Evolutionary conservation across 2,329 filamentous ascomycete genomes (phyloP), one percentile per base, ranked within the genome.

Genomic region (Shiraia bambusicola): DNA sequence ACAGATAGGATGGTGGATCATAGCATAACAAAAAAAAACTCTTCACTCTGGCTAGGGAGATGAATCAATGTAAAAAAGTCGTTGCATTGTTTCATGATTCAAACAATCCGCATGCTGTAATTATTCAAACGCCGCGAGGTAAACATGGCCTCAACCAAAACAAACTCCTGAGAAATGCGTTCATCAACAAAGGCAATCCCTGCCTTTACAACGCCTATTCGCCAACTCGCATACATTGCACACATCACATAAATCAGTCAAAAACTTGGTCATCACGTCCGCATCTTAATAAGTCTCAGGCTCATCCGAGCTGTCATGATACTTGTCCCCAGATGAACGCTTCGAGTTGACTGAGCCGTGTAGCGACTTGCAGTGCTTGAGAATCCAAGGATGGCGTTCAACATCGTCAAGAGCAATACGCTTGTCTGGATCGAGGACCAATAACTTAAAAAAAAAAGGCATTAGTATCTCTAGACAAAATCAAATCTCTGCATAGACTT

Each of bases 401-500:
- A 97, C 86, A 45, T 95, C 85, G 12, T 95, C 90, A 9, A 98
- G 80, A 3, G 90, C 81, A 57, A 98, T 87, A 52, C 93, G 80
- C 77, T 95, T 95, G 62, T 95, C 89, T 0, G 93, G 93, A 63
- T 97, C 90, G 41, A 97, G 79, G 14, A 96, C 89, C 30, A 98
- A 81, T 87, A 69, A 40, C 58, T 72, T 38, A 32, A 36, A 28
- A 2, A 3, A 15, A 34, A n/a, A n/a, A n/a, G n/a, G n/a, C n/a
- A n/a, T n/a, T n/a, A n/a, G n/a, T n/a, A n/a, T n/a, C n/a, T n/a
- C n/a, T n/a, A n/a, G n/a, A n/a, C n/a, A n/a, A n/a, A n/a, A n/a
- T n/a, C n/a, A n/a, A n/a, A n/a, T n/a, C n/a, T n/a, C n/a, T n/a
- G n/a, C n/a, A n/a, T n/a, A 22, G n/a, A 67, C 80, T 72, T 67